Conservation (phyloP, 2,329 filamentous ascomycete genomes). For the Claviceps lovelessii region DNA sequence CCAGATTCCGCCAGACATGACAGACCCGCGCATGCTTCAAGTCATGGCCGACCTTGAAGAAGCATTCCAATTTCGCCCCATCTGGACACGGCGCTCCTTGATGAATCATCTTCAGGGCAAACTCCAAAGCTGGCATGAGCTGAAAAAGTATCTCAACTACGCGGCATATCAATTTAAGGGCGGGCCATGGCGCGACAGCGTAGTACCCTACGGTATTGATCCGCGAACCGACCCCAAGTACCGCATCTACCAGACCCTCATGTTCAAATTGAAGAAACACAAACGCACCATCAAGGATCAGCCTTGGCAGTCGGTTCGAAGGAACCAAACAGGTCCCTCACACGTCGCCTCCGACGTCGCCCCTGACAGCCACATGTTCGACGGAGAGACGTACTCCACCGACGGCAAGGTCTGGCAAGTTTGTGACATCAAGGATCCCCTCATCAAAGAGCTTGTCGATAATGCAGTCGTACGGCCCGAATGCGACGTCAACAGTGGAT, state of each 20-base stretch:
- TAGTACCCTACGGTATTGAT: slow-evolving; percentile 76
- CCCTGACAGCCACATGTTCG: slow-evolving; percentile 59
- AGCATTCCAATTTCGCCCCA: slow-evolving; percentile 59
- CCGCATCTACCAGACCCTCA: slow-evolving; percentile 75
- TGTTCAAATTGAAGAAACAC: slow-evolving; percentile 58
- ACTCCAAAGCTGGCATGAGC: slow-evolving; percentile 36
- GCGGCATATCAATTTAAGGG: slow-evolving; percentile 85
- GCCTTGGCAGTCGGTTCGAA: slow-evolving; percentile 35
- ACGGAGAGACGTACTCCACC: slow-evolving; percentile 56
- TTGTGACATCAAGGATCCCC: slow-evolving; percentile 76
- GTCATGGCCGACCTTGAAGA: slow-evolving; percentile 49
- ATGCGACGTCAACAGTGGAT: slow-evolving; percentile 59
- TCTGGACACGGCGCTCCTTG: slow-evolving; percentile 75
- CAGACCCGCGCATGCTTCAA: slow-evolving; percentile 46
- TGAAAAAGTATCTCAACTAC: slow-evolving; percentile 69
- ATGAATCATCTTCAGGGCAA: slow-evolving; percentile 52
- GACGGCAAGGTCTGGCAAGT: slow-evolving; percentile 92
- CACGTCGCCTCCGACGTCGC: slow-evolving; percentile 25
- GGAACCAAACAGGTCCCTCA: slow-evolving; percentile 22
- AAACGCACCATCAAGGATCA: slow-evolving; percentile 31
- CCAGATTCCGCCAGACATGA: slow-evolving; percentile 40
- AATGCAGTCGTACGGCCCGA: slow-evolving; percentile 42
- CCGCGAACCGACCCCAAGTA: slow-evolving; percentile 64
- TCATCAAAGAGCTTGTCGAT: slow-evolving; percentile 52
- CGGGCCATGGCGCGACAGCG: slow-evolving; percentile 80